Conservation (phyloP, 306 rosid species). For the Acacia acuminata region DNA sequence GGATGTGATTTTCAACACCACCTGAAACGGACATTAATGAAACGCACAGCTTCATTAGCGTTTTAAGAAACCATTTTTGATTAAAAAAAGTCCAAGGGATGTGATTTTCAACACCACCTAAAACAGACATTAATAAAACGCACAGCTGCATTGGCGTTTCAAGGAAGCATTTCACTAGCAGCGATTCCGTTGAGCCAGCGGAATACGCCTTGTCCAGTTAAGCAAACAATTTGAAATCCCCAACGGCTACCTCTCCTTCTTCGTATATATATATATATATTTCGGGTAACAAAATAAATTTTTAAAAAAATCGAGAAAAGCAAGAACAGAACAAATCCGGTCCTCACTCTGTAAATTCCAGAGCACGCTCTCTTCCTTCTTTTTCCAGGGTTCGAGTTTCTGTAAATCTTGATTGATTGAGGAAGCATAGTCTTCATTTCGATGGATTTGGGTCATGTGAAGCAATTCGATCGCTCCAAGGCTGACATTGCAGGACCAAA, state of each 20-base stretch:
- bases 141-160: neutral
- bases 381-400: neutral
- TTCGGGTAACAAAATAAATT: neutral
- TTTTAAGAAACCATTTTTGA: no score
- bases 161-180: neutral
- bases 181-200: neutral
- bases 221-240: conserved; percentile 22
- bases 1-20: no score
- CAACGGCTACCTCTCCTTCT: conserved; percentile 39
- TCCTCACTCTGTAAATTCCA: neutral
- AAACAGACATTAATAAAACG: neutral
- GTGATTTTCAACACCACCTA: no score
- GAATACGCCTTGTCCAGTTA: neutral
- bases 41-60: no score
- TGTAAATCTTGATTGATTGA: neutral
- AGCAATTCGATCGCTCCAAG: conserved; percentile 19
- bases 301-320: neutral
- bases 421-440: neutral
- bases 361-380: neutral
- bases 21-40: neutral
- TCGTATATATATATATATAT: neutral
- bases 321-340: neutral
- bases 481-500: conserved; percentile 1
- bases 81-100: no score
- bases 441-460: conserved; percentile 52